A percentile compares a stretch with the other conserved stretches of the same genome.
These are phyloP conservation scores for Escallonia herrerae DNA, from an alignment of 129 eudicot species.

Conservation along the genomic window DNA sequence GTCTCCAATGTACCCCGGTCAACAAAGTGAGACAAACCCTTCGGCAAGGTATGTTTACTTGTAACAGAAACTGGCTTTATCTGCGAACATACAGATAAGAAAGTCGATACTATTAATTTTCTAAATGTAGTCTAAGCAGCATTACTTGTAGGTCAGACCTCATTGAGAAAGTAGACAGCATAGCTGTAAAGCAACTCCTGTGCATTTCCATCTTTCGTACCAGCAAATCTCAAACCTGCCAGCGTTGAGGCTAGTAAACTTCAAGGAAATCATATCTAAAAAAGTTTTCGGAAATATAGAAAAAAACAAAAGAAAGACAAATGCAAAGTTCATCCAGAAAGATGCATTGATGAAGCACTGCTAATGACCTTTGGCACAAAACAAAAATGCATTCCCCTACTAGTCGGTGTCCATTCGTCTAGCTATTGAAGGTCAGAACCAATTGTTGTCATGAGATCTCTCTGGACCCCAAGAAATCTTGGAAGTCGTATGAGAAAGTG, in stretches of 20 bases:
- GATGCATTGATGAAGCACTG: too few relatives aligned
- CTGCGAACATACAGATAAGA: conserved; percentile 35
- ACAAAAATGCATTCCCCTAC: too few relatives aligned
- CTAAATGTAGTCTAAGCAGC: neutral
- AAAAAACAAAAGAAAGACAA: too few relatives aligned
- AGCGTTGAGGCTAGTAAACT: conserved; percentile 7
- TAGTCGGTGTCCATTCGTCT: too few relatives aligned
- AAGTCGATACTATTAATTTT: neutral
- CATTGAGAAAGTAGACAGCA: conserved; percentile 80
- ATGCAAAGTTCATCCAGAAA: too few relatives aligned
- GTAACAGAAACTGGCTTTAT: conserved; percentile 67
- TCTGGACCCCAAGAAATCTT: too few relatives aligned
- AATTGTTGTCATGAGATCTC: too few relatives aligned
- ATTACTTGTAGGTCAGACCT: conserved; percentile 34
- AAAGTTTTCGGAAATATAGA: too few relatives aligned
- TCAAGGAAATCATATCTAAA: neutral
- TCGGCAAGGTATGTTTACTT: conserved; percentile 41
- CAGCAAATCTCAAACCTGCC: conserved; percentile 89
- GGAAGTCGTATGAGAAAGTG: too few relatives aligned
- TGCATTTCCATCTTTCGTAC: conserved; percentile 75
- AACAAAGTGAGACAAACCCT: conserved; percentile 69
- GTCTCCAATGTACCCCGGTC: conserved; percentile 93
- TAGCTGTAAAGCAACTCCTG: conserved; percentile 77
- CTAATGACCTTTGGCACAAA: too few relatives aligned
- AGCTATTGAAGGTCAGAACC: too few relatives aligned